Evolutionary conservation across 805 yeast species (phyloP).

Genomic region (Nakazawaea peltata): DNA sequence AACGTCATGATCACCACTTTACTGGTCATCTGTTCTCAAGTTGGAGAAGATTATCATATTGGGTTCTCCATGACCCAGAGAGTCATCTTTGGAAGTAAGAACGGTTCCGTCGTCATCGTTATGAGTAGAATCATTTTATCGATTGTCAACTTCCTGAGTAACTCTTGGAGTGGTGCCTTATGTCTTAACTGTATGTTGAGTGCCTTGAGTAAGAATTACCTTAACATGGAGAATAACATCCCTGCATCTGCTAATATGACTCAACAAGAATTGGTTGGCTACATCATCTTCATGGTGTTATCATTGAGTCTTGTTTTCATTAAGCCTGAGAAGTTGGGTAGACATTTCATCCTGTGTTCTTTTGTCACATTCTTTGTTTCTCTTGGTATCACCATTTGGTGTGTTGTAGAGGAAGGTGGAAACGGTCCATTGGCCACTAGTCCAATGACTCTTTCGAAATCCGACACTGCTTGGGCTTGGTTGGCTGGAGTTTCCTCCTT

Average conservation of each 20-base stretch:
- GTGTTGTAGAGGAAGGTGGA: conserved; percentile 17
- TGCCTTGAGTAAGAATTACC: conserved; percentile 14
- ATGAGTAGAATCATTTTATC: conserved; percentile 15
- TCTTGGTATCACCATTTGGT: conserved; percentile 21
- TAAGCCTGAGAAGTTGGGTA: conserved; percentile 17
- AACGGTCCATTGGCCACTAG: conserved; percentile 22
- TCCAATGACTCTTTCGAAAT: conserved; percentile 16
- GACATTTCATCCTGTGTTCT: conserved; percentile 14
- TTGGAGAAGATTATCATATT: conserved; percentile 19
- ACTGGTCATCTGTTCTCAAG: conserved; percentile 17
- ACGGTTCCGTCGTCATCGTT: conserved; percentile 15
- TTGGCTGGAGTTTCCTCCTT: conserved; percentile 29
- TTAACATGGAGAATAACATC: conserved; percentile 24
- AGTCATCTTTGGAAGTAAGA: conserved; percentile 16
- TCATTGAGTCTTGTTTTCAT: conserved; percentile 13
- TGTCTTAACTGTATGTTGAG: conserved; percentile 15
- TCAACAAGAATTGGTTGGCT: conserved; percentile 28
- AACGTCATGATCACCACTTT: conserved; percentile 16
- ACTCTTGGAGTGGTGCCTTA: conserved; percentile 18
- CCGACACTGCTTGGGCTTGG: conserved; percentile 31
- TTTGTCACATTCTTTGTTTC: conserved; percentile 23
- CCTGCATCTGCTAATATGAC: conserved; percentile 25
- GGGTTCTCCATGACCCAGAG: conserved; percentile 19
- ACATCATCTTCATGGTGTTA: conserved; percentile 21
- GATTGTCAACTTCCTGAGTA: conserved; percentile 18